Conservation (phyloP, 352 stramenopile species). For the Elongisporangium prolatum region DNA sequence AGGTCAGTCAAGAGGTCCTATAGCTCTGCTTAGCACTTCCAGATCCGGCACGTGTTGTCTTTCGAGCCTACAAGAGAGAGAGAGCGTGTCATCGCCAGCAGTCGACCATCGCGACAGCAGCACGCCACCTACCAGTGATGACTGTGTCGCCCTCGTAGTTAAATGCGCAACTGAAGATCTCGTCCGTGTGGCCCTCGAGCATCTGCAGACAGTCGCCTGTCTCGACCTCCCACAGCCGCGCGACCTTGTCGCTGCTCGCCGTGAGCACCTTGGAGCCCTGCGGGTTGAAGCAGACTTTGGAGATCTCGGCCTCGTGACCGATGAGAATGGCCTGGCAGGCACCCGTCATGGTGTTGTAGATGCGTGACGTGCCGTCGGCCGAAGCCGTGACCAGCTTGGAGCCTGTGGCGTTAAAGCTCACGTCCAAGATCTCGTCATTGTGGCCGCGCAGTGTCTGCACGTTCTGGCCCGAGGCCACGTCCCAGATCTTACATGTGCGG, state of each 20-base stretch:
- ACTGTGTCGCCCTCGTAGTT: slow-evolving; percentile 97
- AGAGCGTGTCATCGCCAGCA: not conserved
- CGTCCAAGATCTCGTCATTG: slow-evolving; percentile 95
- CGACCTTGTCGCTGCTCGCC: slow-evolving; percentile 92
- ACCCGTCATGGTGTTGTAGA: slow-evolving; percentile 96
- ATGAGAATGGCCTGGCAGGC: slow-evolving; percentile 93
- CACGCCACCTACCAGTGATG: slow-evolving; percentile 82
- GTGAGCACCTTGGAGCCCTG: slow-evolving; percentile 94
- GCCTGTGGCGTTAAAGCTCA: slow-evolving; percentile 93
- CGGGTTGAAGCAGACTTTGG: slow-evolving; percentile 94
- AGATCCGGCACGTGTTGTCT: slow-evolving; percentile 84
- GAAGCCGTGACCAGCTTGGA: slow-evolving; percentile 94
- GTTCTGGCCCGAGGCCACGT: slow-evolving; percentile 89
- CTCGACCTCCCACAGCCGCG: slow-evolving; percentile 92
- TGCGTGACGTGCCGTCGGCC: slow-evolving; percentile 90
- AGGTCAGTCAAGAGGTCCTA: not conserved
- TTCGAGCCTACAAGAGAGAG: slow-evolving; percentile 47
- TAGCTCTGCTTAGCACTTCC: slow-evolving; percentile 47
- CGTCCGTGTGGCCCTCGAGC: slow-evolving; percentile 95
- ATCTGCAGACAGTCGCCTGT: slow-evolving; percentile 93
- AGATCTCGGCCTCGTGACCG: slow-evolving; percentile 94
- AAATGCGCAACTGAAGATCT: slow-evolving; percentile 96
- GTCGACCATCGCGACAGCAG: slow-evolving; percentile 7
- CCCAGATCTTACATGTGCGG: slow-evolving; percentile 93
- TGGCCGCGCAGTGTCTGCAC: slow-evolving; percentile 91